Conservation (phyloP, 768 basidiomycete species). For the Xanthoconium purpureum region DNA sequence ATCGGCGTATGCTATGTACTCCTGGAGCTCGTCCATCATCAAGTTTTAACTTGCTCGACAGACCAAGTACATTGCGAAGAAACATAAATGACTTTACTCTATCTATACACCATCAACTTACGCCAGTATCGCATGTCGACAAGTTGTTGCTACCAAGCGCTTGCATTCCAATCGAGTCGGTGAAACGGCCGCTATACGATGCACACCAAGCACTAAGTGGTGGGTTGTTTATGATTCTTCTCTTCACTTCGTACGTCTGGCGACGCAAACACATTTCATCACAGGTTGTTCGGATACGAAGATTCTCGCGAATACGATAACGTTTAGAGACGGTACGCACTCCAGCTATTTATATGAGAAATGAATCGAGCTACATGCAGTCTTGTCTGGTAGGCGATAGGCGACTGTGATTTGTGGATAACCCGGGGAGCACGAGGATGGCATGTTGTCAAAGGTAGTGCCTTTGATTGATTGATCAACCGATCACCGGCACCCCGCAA, state of each 20-base stretch:
- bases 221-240: neutral
- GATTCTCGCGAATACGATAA: conserved; percentile 53
- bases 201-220: neutral
- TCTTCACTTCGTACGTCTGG: neutral
- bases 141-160: conserved; percentile 49
- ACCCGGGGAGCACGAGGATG: neutral
- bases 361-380: neutral
- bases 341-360: conserved; percentile 1
- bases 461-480: conserved; percentile 2
- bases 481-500: neutral
- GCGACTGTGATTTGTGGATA: too few relatives aligned
- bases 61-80: neutral
- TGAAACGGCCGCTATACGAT: neutral
- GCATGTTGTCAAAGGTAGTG: too few relatives aligned
- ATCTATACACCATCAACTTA: conserved; percentile 42
- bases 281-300: too few relatives aligned
- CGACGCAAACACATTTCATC: too few relatives aligned
- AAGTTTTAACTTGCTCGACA: neutral
- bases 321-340: conserved; percentile 21
- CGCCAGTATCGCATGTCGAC: conserved; percentile 40
- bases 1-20: conserved; percentile 46
- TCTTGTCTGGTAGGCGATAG: neutral
- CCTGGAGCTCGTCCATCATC: conserved; percentile 40
- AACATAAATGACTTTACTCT: conserved; percentile 34
- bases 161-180: conserved; percentile 40